phyloP scores from a whole-genome alignment of 805 yeast species.

The Starmerella sirachaensis region DNA sequence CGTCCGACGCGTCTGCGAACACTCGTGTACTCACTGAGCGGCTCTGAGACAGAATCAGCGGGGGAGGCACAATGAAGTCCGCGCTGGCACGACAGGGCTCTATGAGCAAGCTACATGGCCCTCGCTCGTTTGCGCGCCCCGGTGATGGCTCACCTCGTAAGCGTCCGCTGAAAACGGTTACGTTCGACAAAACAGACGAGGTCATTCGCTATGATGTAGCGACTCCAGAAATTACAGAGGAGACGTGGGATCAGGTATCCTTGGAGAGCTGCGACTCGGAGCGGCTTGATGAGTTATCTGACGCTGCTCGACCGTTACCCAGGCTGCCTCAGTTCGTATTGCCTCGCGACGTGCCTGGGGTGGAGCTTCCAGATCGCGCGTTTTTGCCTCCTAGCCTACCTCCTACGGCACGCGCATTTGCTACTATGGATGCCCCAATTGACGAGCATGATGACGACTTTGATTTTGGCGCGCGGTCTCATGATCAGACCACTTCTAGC shows the following conservation, averaged over 20 bases:
- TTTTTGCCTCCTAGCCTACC: too few relatives aligned
- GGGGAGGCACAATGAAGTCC: slow-evolving; percentile 15
- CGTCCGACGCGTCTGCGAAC: slow-evolving; percentile 3
- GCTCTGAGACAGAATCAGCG: neutral
- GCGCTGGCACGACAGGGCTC: slow-evolving; percentile 23
- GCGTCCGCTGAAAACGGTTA: slow-evolving; percentile 20
- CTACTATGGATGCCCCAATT: slow-evolving; percentile 6
- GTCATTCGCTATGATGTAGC: slow-evolving; percentile 21
- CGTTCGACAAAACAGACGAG: slow-evolving; percentile 24
- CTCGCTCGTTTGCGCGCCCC: slow-evolving; percentile 14
- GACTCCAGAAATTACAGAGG: slow-evolving; percentile 22
- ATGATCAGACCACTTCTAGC: neutral
- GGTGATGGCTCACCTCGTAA: slow-evolving; percentile 11
- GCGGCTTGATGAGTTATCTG: neutral
- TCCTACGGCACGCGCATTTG: too few relatives aligned
- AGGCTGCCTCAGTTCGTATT: slow-evolving; percentile 7
- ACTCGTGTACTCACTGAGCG: too few relatives aligned
- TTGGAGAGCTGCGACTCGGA: slow-evolving; percentile 17
- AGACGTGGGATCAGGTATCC: slow-evolving; percentile 15
- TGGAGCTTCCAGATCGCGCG: too few relatives aligned
- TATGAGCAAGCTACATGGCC: slow-evolving; percentile 21
- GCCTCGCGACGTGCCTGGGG: too few relatives aligned
- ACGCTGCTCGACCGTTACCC: slow-evolving; percentile 13
- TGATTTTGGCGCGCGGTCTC: slow-evolving; percentile 5
- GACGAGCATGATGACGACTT: slow-evolving; percentile 9